phyloP scores from a whole-genome alignment of 2,329 filamentous ascomycete genomes.

The Trichoderma polysporum region DNA sequence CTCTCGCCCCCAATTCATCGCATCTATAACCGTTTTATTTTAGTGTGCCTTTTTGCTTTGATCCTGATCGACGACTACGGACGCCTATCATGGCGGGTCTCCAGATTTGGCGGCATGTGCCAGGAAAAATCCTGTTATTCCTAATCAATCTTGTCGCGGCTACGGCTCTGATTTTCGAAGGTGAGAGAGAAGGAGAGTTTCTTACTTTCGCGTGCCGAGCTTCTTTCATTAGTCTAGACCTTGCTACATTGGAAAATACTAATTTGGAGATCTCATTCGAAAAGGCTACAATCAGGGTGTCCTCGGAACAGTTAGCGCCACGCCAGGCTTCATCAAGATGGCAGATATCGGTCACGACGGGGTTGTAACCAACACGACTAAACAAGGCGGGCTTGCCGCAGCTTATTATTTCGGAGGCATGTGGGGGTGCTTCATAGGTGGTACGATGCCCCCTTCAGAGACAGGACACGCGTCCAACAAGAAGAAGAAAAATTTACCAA shows the following conservation, averaged over 20 bases:
- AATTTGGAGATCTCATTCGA: constrained; percentile 5
- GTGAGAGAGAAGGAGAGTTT: constrained; percentile 7
- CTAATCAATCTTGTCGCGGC: constrained; percentile 27
- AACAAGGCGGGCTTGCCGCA: constrained; percentile 54
- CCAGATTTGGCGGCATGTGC: constrained; percentile 26
- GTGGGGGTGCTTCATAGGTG: constrained; percentile 50
- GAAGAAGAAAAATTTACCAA: neutral
- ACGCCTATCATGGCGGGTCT: constrained; percentile 21
- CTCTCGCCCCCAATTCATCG: neutral
- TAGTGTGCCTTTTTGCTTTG: neutral
- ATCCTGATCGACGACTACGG: neutral
- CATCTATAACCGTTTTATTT: neutral
- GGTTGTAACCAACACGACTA: constrained; percentile 46
- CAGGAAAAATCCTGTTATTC: constrained; percentile 27
- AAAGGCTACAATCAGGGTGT: constrained; percentile 55
- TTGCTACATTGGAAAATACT: neutral
- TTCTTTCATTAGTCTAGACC: neutral
- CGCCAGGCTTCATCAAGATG: constrained; percentile 41
- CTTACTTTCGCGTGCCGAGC: neutral
- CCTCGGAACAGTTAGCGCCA: constrained; percentile 50
- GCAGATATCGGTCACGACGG: constrained; percentile 49
- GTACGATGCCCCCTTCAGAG: constrained; percentile 2
- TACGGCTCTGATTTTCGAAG: constrained; percentile 27
- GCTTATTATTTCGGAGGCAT: constrained; percentile 54
- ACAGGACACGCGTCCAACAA: neutral